Base-by-base conservation (phyloP, 2,329 filamentous ascomycete genomes). In the Colletotrichum coccodes region DNA sequence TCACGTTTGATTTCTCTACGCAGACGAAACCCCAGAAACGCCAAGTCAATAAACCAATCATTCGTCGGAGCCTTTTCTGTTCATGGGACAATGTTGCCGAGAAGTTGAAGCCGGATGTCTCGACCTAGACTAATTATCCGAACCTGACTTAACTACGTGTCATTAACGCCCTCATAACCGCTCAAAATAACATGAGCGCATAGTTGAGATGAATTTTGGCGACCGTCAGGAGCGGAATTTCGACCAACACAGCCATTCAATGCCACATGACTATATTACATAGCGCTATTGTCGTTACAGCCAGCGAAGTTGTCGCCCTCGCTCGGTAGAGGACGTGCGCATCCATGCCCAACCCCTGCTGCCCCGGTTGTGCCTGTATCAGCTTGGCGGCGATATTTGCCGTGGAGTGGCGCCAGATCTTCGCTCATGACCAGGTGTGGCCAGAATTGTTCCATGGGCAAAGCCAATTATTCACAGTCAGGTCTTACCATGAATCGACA, bases 371-470 rank as follows among this genome's bases (percentile, higher is more conserved):
- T 46, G 46, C 59, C 40, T 53, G 65, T 59, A 59, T 53, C 65
- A 68, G 23, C 46, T 52, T 23, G 32, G 53, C 65, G 47, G 60
- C 60, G 64, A 34, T 36, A 42, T 47, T 59, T 68, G 65, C 65
- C 65, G 65, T 58, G 40, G 38, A 11, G 44, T 32, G 42, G 53
- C 21, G 40, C 7, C 23, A 23, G 23, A 38, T 46, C 28, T 47
- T 18, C n/a, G 7, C 40, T 34, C 30, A 3, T 21, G 40, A 11
- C 32, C 3, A 11, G 49, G 50, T 18, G 6, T 21, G 44, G 38
- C 26, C 44, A 58, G 34, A 52, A 34, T 21, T 32, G 18, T 26
- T 6, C 28, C 26, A n/a, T 21, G 18, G n/a, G 16, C 3, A 8
- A 32, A 14, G 12, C 26, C 14, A 34, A 21, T 9, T 5, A 12